Percentiles rank a stretch among this genome's conserved stretches.
Conservation (phyloP, 1,284 basidiomycete species). For the Ustilago curta region DNA sequence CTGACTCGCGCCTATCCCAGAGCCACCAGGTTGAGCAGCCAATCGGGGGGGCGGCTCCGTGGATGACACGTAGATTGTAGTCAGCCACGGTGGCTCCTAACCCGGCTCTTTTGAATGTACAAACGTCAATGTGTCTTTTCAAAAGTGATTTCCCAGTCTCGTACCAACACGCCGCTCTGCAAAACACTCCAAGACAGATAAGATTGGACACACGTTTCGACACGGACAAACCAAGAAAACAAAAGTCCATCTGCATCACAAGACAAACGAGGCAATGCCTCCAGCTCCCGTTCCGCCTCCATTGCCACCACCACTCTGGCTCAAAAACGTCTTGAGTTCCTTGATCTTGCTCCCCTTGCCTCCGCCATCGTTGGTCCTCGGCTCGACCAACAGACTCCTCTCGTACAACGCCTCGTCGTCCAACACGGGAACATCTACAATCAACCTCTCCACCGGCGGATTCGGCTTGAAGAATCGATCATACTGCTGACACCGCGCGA, state of each 20-base stretch:
- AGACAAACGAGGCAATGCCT: neutral
- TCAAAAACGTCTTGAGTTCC: constrained; percentile 45
- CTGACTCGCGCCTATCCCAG: too few relatives aligned
- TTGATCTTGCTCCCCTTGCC: constrained; percentile 46
- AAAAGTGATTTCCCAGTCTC: too few relatives aligned
- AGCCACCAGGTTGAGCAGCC: too few relatives aligned
- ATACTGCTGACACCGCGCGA: constrained; percentile 58
- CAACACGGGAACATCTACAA: constrained; percentile 55
- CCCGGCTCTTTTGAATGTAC: too few relatives aligned
- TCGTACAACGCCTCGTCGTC: constrained; percentile 63
- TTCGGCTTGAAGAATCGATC: constrained; percentile 35
- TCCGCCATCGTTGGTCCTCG: constrained; percentile 14
- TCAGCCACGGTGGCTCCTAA: too few relatives aligned
- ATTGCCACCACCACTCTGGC: constrained; percentile 2
- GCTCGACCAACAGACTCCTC: constrained; percentile 52
- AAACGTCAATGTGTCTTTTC: too few relatives aligned
- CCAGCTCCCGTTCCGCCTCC: neutral
- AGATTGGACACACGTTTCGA: too few relatives aligned
- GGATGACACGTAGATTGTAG: too few relatives aligned
- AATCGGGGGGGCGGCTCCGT: too few relatives aligned
- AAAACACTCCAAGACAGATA: too few relatives aligned
- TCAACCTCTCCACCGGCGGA: constrained; percentile 41
- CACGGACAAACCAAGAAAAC: too few relatives aligned
- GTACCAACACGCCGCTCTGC: too few relatives aligned
- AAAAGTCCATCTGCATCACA: neutral